phyloP scores from a whole-genome alignment of 257 asterid species.

The Cordia subcordata region DNA sequence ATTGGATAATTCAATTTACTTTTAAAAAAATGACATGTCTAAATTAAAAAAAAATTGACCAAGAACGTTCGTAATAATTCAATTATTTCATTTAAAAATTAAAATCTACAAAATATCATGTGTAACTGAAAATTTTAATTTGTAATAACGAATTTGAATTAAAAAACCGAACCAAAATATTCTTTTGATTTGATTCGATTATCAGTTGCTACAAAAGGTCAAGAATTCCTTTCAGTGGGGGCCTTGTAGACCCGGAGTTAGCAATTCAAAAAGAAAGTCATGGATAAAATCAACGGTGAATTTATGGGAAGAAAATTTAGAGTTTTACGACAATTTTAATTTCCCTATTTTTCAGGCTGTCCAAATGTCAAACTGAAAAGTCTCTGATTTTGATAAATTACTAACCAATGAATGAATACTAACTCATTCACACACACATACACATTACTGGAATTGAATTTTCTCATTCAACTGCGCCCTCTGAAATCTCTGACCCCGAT shows the following conservation, averaged over 20 bases:
- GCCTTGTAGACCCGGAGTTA: not conserved
- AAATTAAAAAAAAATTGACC: too few species aligned
- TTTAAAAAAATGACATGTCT: too few species aligned
- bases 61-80: too few species aligned
- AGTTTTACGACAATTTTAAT: not conserved
- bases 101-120: too few species aligned
- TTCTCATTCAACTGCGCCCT: conserved; percentile 17
- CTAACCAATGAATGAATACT: not conserved
- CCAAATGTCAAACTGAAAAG: conserved; percentile 14
- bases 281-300: not conserved
- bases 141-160: too few species aligned
- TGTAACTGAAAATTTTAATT: too few species aligned
- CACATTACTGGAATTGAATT: conserved; percentile 13
- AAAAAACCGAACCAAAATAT: too few species aligned
- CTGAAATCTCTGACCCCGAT: conserved; percentile 42
- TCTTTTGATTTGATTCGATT: too few species aligned
- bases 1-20: too few species aligned
- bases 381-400: not conserved
- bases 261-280: not conserved
- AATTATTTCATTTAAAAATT: too few species aligned
- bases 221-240: too few species aligned
- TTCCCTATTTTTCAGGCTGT: conserved; percentile 9
- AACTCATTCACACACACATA: not conserved
- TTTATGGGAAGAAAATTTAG: not conserved
- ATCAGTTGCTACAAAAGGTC: too few species aligned